Evolutionary conservation across 2,329 filamentous ascomycete genomes (phyloP).

Genomic region (Talaromyces atroroseus): DNA sequence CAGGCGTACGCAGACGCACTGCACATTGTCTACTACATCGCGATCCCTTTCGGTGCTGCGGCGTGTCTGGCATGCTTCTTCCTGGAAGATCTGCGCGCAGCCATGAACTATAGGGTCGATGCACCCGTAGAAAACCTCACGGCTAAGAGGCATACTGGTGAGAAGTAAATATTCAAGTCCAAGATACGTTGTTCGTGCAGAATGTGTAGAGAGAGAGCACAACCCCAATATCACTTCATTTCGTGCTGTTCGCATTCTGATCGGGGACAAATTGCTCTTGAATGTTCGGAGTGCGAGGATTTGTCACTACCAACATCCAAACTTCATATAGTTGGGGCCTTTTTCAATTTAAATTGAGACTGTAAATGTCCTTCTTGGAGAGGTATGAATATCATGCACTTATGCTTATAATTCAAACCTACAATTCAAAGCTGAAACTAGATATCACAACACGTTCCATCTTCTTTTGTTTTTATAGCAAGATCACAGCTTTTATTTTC

Average conservation of each 20-base stretch:
- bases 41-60: background rate
- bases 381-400: background rate
- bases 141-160: conserved; percentile 2
- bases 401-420: too few species aligned
- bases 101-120: conserved; percentile 7
- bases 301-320: background rate
- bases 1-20: conserved; percentile 4
- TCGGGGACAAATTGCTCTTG: background rate
- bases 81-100: background rate
- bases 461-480: background rate
- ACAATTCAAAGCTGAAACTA: background rate
- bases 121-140: background rate
- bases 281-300: background rate
- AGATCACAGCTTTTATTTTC: too few species aligned
- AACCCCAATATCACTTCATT: too few species aligned
- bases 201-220: background rate
- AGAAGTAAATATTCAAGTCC: background rate
- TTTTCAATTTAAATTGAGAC: too few species aligned
- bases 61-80: conserved; percentile 1
- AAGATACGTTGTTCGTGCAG: background rate
- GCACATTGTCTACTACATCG: background rate
- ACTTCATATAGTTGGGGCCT: too few species aligned
- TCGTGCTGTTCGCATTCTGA: too few species aligned
- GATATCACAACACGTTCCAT: background rate
- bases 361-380: background rate